Evolutionary conservation across 2,329 filamentous ascomycete species (phyloP), one percentile per base, ranked within the genome.

Genomic region (Cryoendolithus antarcticus): DNA sequence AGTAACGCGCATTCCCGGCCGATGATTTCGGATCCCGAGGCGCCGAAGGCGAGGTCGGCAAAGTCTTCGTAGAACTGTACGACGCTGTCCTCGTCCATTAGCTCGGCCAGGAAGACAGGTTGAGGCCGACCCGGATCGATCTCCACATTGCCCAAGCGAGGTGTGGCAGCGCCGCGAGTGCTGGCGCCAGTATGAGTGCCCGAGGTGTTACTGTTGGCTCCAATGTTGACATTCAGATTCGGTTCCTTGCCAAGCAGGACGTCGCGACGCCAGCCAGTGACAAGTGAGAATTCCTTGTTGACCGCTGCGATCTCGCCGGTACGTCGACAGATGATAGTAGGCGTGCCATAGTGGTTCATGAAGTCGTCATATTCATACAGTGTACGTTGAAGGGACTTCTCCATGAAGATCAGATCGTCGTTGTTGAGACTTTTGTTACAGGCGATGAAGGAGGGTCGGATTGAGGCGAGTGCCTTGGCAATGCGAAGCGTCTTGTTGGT

Each of bases 41-140:
- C 86, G 29, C 86, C 86, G 61, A 95, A 96, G 0, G 89, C 89
- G 2, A 96, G 71, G 46, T 88, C 80, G 0, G 89, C 82, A 62
- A 93, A 96, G 58, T 96, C 86, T 50, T 95, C 88, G 59, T 95
- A 94, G 59, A 95, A 96, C 49, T 93, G 80, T 3, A 95, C 80
- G 0, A 93, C 86, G 41, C 81, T 88, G 53, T 94, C 86, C 48
- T 95, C 86, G 52, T 96, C 91, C 50, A 98, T 74, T 27, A 98
- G 69, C 59, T 96, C 89, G 0, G 89, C 86, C 35, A 96, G 71
- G 54, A 94, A 94, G 1, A 95, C 85, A 0, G 88, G 82, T 45
- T 88, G 82, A 2, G 73, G 71, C 38, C 74, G 69, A 7, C 52
- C 53, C 11, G 50, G 46, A 35, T 56, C 55, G 7, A 45, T 43